Base-by-base conservation (phyloP, 2,329 filamentous ascomycete genomes). In the Capronia americana region DNA sequence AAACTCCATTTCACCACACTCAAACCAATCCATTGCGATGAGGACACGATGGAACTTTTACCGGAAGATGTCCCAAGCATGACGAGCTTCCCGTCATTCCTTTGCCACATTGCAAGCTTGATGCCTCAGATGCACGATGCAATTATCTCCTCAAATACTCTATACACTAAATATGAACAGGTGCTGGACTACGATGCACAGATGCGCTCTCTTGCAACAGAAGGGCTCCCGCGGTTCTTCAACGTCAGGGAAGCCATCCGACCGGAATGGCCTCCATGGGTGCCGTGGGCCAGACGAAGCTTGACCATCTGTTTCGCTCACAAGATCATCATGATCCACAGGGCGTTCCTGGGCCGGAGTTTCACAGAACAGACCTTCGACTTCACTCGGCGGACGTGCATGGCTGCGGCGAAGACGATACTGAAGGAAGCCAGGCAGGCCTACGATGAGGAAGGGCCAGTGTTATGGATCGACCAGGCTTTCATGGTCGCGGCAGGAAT, bases 261-360 rank as follows among this genome's bases (percentile, higher is more conserved):
- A 51, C 73, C 77, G 6, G 65, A 72, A 3, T 81, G 80, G 79
- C 80, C 80, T 8, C 69, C 68, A 26, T 82, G 79, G 73, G 74
- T 79, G 1, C 73, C 70, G 1, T 81, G 79, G 79, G 79, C 79
- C 1, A 74, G 78, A 61, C 74, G 76, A 50, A 72, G 78, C 30
- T 71, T 80, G 17, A 76, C 78, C 8, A 77, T 80, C 17, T 79
- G 78, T 30, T 72, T 74, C 6, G 75, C 76, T 14, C 79, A 82
- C 55, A 81, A 82, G 64, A 76, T 80, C 41, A 81, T 82, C 64
- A 81, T 81, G 79, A 76, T 80, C 14, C 70, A 72, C 56, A 76
- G 81, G 51, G 78, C 76, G 46, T 82, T 81, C 61, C 69, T 82
- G 2, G 78, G 78, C 46, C 72, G 75, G 48, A 80, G 79, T 57